phyloP scores from a whole-genome alignment of 1,284 basidiomycete species.

The Cryptococcus sp. region DNA sequence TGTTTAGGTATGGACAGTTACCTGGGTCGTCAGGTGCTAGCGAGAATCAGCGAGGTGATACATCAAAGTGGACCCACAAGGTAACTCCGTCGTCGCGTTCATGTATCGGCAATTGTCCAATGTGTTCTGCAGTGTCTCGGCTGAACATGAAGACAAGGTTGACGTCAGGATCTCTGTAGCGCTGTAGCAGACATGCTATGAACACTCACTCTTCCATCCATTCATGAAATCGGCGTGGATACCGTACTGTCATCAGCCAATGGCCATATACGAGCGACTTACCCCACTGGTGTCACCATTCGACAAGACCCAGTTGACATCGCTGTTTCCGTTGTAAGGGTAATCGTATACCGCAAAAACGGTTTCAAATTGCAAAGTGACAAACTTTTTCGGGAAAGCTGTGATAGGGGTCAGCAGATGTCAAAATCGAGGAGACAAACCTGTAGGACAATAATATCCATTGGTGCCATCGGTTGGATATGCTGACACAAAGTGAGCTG shows the following conservation, averaged over 20 bases:
- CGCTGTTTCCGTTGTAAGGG: slow-evolving; percentile 21
- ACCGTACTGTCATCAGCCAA: slow-evolving; percentile 11
- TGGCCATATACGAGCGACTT: background rate
- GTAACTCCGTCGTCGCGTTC: slow-evolving; percentile 17
- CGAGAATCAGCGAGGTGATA: background rate
- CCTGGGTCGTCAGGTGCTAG: slow-evolving; percentile 13
- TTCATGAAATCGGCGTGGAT: slow-evolving; percentile 33
- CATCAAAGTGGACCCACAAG: slow-evolving; percentile 7
- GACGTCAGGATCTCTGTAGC: no score
- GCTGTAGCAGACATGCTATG: background rate
- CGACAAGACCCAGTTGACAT: slow-evolving; percentile 22
- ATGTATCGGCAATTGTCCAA: slow-evolving; percentile 29
- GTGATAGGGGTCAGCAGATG: background rate
- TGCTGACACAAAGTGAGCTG: background rate
- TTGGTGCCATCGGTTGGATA: slow-evolving; percentile 26
- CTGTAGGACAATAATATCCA: slow-evolving; percentile 21
- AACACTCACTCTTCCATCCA: slow-evolving; percentile 22
- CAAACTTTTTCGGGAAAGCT: slow-evolving; percentile 28
- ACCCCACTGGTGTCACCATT: slow-evolving; percentile 25
- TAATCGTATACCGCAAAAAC: slow-evolving; percentile 20
- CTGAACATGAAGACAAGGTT: background rate
- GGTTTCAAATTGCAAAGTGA: slow-evolving; percentile 29
- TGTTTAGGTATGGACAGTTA: slow-evolving; percentile 23
- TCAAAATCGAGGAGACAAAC: slow-evolving; percentile 1
- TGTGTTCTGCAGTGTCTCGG: slow-evolving; percentile 21